phyloP scores from a whole-genome alignment of 73 alveolate genomes.

The Tetrahymena malaccensis region DNA sequence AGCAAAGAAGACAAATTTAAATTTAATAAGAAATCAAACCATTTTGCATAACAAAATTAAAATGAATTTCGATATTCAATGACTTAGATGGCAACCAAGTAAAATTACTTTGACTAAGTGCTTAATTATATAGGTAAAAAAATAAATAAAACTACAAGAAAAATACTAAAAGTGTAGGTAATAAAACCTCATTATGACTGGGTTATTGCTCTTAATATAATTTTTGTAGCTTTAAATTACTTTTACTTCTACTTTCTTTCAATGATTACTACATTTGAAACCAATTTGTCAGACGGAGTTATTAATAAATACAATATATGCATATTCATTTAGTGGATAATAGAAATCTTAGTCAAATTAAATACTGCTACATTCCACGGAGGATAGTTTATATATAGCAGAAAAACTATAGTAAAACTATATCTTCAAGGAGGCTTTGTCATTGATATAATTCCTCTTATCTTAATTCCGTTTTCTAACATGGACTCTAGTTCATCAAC shows the following conservation, averaged over 20 bases:
- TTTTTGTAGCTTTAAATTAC: background rate
- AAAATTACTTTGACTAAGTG: background rate
- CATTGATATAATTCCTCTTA: background rate
- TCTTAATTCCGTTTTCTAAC: background rate
- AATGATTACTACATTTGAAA: background rate
- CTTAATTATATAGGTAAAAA: background rate
- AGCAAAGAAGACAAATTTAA: background rate
- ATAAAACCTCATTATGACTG: background rate
- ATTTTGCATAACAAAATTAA: background rate
- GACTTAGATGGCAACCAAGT: background rate
- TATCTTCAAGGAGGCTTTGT: background rate
- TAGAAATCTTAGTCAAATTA: background rate
- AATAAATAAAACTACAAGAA: background rate
- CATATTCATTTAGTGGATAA: background rate
- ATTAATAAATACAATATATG: background rate
- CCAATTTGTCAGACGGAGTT: too few species aligned
- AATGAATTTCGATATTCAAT: background rate
- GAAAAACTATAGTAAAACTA: background rate
- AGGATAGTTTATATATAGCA: background rate
- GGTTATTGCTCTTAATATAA: background rate
- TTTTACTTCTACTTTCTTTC: background rate
- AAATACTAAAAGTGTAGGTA: background rate
- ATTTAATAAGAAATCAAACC: background rate
- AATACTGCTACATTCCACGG: background rate
- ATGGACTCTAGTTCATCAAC: background rate